Evolutionary conservation across 169 alveolate species (phyloP).

Genomic region (Babesia bovis): DNA sequence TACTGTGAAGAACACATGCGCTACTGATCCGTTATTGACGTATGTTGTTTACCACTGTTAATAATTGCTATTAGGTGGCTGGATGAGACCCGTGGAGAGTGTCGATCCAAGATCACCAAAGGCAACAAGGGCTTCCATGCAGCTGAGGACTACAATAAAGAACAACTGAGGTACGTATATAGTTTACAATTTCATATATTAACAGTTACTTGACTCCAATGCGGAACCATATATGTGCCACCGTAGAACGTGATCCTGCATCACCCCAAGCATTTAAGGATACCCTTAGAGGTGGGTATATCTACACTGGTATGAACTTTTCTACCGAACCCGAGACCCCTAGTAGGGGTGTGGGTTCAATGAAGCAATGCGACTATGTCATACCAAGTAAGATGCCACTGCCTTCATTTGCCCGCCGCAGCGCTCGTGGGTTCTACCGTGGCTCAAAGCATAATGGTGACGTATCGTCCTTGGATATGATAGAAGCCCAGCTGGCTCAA

Average conservation of each 20-base stretch:
- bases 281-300: constrained; percentile 24
- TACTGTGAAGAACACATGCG: background rate
- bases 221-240: constrained; percentile 1
- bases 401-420: constrained; percentile 9
- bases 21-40: background rate
- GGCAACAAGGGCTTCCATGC: too few species aligned
- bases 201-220: background rate
- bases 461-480: constrained; percentile 5
- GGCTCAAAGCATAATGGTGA: background rate
- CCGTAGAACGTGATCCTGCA: background rate
- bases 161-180: too few species aligned
- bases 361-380: constrained; percentile 29
- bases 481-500: constrained; percentile 32
- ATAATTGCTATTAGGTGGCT: too few species aligned
- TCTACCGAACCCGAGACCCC: background rate
- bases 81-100: too few species aligned
- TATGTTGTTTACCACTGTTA: too few species aligned
- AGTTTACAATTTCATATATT: too few species aligned
- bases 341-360: constrained; percentile 7
- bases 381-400: constrained; percentile 7
- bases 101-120: too few species aligned
- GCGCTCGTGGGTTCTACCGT: background rate
- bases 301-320: constrained; percentile 8
- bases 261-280: constrained; percentile 1
- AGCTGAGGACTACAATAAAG: too few species aligned